Conservation (phyloP, 768 basidiomycete genomes). For the Termitomyces sp. region DNA sequence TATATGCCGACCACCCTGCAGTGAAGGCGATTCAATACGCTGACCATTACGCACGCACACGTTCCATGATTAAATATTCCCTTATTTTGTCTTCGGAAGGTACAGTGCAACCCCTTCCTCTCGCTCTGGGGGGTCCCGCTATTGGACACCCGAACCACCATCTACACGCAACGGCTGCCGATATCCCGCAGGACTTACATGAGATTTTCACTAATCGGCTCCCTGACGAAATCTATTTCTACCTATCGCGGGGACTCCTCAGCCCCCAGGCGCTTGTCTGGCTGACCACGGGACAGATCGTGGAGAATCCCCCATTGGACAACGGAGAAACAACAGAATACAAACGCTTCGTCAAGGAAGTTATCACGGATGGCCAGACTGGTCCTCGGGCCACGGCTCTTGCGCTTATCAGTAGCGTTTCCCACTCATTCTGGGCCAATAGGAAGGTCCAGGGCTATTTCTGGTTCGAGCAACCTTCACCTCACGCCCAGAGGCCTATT, state of each 20-base stretch:
- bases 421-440: conserved; percentile 77
- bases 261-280: conserved; percentile 91
- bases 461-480: conserved; percentile 64
- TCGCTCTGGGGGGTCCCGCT: conserved; percentile 50
- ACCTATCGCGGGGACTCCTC: conserved; percentile 87
- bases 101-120: conserved; percentile 69
- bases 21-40: conserved; percentile 75
- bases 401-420: conserved; percentile 78
- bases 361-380: conserved; percentile 91
- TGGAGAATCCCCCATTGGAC: conserved; percentile 85
- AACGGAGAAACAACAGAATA: conserved; percentile 96
- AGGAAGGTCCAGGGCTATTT: conserved; percentile 67
- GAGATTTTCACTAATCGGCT: conserved; percentile 93
- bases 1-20: conserved; percentile 75
- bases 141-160: conserved; percentile 48
- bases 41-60: conserved; percentile 84
- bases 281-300: conserved; percentile 82
- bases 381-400: conserved; percentile 89
- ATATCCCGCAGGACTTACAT: conserved; percentile 87
- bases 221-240: conserved; percentile 95
- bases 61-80: conserved; percentile 88
- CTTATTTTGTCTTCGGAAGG: conserved; percentile 89
- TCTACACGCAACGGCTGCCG: conserved; percentile 73
- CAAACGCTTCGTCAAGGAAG: conserved; percentile 90
- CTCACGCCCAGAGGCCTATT: conserved; percentile 50